Base-by-base conservation (phyloP, 1,284 basidiomycete species). In the Termitomyces sp. region DNA sequence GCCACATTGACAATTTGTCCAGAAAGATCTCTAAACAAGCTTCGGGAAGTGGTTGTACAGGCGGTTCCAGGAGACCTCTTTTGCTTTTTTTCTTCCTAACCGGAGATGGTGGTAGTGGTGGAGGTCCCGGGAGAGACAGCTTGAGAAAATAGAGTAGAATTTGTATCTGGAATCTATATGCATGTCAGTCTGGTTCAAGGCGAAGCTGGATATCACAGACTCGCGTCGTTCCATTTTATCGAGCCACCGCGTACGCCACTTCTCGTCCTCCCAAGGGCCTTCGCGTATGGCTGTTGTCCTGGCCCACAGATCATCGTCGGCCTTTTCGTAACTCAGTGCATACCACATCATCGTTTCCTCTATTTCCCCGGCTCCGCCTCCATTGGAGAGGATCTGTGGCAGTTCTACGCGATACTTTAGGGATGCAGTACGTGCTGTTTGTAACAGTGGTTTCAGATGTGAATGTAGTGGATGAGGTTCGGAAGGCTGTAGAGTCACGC, bases 271-370 rank as follows among this genome's bases (percentile, higher is more conserved):
- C 75, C 75, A 77, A 2, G 69, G 68, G 9, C 65, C 69, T 16
- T 66, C 63, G 13, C 45, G 54, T 21, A 53, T 50, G 16, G 51
- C 43, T 24, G 33, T 65, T 62, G 55, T 58, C 30, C 57, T 49
- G 4, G 47, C 41, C 58, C 60, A 61, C 7, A 61, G 52, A n/a
- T 63, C 62, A 10, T 67, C 66, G 21, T 69, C 69, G 19, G 65
- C 66, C 62, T 77, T 80, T 64, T 86, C 86, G 63, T 84, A 74
- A 40, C 73, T 73, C 24, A 83, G 67, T 0, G 80, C 76, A 56
- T 78, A 88, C 83, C 83, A 87, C 84, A 89, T 84, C 75, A 86
- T 81, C 3, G 73, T 74, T 53, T 85, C 83, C 57, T 89, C 86
- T 35, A 77, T 67, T 54, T 83, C 84, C 1, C 77, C 81, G 6